A percentile compares a stretch with the other conserved stretches of the same genome.
Evolutionary conservation across 2,329 filamentous ascomycete genomes (phyloP).

Genomic region (Colletotrichum scovillei): DNA sequence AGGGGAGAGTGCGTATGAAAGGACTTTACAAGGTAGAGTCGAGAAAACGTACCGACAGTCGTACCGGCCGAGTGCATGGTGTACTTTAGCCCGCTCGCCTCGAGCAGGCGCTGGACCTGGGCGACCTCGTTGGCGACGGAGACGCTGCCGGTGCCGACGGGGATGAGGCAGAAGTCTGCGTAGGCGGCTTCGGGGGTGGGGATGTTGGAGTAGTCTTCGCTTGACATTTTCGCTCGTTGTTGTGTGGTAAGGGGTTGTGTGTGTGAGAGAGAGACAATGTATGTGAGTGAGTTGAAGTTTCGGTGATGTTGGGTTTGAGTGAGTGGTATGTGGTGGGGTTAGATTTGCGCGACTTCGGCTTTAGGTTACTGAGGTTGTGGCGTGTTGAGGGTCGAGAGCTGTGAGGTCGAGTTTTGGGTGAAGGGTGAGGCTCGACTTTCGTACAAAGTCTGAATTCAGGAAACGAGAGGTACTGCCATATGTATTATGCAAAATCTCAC

Average conservation of each 20-base stretch:
- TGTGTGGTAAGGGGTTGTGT: background rate
- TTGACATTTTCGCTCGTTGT: constrained; percentile 2
- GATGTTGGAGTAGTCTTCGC: constrained; percentile 60
- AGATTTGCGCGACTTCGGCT: background rate
- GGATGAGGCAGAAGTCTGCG: constrained; percentile 92
- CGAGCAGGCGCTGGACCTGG: constrained; percentile 86
- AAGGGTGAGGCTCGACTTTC: background rate
- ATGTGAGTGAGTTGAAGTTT: background rate
- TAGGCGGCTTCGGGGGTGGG: constrained; percentile 80
- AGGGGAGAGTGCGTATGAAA: no score
- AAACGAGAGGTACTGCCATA: background rate
- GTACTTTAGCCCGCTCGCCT: constrained; percentile 83
- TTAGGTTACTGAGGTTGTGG: background rate
- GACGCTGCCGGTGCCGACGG: constrained; percentile 81
- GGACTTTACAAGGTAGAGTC: no score
- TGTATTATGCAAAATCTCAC: no score
- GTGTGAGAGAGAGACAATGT: background rate
- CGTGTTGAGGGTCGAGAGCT: background rate
- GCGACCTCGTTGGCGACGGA: constrained; percentile 88
- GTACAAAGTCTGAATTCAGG: background rate
- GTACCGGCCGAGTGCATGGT: constrained; percentile 95
- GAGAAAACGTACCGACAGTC: constrained; percentile 78
- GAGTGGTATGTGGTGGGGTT: background rate
- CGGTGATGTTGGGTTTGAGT: background rate
- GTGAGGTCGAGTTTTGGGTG: background rate